Percentiles rank a stretch among this genome's conserved stretches.
phyloP scores from a whole-genome alignment of 108 stramenopile species.

The Nitzschia sp. region DNA sequence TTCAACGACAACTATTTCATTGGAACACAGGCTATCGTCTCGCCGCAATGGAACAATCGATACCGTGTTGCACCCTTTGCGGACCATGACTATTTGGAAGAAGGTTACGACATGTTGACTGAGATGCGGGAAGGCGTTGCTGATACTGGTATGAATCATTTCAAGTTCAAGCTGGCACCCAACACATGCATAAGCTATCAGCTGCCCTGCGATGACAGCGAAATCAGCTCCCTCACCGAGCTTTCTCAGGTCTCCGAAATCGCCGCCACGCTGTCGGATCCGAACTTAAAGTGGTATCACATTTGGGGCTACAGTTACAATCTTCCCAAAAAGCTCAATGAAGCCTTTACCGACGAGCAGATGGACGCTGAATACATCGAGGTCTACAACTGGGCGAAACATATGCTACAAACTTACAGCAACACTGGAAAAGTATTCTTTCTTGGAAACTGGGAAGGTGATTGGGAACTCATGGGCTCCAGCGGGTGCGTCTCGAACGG shows the following conservation, averaged over 20 bases:
- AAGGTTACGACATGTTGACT: conserved; percentile 7
- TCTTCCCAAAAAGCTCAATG: background rate
- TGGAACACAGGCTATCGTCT: conserved; percentile 7
- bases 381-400: conserved; percentile 3
- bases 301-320: conserved; percentile 3
- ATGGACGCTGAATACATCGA: background rate
- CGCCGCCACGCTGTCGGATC: background rate
- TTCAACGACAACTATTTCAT: conserved; percentile 8
- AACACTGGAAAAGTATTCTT: conserved; percentile 6
- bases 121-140: conserved; percentile 7
- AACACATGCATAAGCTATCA: background rate
- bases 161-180: conserved; percentile 8
- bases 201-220: background rate
- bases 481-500: background rate
- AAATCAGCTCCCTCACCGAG: background rate
- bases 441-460: conserved; percentile 18
- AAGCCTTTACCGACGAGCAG: background rate
- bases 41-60: background rate
- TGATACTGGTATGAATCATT: conserved; percentile 9
- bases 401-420: conserved; percentile 8
- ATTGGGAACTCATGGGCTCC: conserved; percentile 13
- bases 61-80: conserved; percentile 5
- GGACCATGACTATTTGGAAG: background rate
- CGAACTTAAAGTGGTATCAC: conserved; percentile 7
- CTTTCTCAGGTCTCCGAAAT: conserved; percentile 9